Conservation (phyloP, 257 asterid genomes). For the Nicotiana knightiana region DNA sequence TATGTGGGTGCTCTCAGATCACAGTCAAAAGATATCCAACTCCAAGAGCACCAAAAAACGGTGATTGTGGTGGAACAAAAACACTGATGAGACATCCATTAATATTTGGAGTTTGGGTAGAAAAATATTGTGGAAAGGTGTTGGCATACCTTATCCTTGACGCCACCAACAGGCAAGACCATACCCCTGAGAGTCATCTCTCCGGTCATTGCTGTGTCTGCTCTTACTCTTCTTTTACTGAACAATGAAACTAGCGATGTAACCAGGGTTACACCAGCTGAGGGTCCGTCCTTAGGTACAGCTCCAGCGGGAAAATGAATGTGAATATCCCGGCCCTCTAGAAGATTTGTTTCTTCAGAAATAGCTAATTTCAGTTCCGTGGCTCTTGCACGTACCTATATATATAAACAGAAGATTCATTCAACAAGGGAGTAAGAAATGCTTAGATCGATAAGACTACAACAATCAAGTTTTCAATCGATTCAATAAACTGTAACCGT, state of each 20-base stretch:
- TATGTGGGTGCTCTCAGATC: not conserved
- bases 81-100: not conserved
- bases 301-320: slow-evolving; percentile 99
- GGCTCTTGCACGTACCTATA: slow-evolving; percentile 87
- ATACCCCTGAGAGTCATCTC: slow-evolving; percentile 94
- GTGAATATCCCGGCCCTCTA: slow-evolving; percentile 88
- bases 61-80: not conserved
- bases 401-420: not conserved
- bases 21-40: not conserved
- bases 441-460: not conserved
- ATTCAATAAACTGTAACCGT: not conserved
- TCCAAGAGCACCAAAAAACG: not conserved
- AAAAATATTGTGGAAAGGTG: slow-evolving; percentile 3
- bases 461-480: not conserved
- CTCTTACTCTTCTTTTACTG: slow-evolving; percentile 84
- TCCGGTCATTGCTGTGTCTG: slow-evolving; percentile 99
- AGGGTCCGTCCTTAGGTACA: slow-evolving; percentile 97
- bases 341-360: slow-evolving; percentile 60
- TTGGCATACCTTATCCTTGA: slow-evolving; percentile 88
- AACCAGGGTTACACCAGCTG: slow-evolving; percentile 99
- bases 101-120: not conserved
- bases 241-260: slow-evolving; percentile 95
- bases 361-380: slow-evolving; percentile 76
- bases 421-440: not conserved
- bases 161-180: slow-evolving; percentile 98